These are phyloP conservation scores for Ascochyta viciae-villosae DNA, from an alignment of 2,329 filamentous ascomycete species.

Conservation along the genomic window DNA sequence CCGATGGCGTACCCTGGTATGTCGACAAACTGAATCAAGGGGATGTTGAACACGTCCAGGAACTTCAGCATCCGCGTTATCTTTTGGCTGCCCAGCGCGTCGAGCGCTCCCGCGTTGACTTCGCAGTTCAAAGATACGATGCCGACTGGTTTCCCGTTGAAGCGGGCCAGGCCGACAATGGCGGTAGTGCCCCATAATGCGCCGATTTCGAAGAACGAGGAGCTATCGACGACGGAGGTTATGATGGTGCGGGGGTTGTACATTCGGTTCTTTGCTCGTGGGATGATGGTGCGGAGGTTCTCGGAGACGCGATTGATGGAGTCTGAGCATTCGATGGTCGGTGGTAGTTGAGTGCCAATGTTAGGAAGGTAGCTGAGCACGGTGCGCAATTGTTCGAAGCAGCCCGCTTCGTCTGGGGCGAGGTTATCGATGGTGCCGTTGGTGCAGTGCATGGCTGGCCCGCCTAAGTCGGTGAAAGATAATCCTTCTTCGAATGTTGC, in stretches of 20 bases:
- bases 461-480: constrained; percentile 65
- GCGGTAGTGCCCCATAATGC: constrained; percentile 67
- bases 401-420: constrained; percentile 65
- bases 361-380: constrained; percentile 66
- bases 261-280: constrained; percentile 64
- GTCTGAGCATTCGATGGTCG: constrained; percentile 56
- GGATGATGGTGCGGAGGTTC: constrained; percentile 63
- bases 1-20: constrained; percentile 68
- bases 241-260: constrained; percentile 67
- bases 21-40: constrained; percentile 69
- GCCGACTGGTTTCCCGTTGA: constrained; percentile 65
- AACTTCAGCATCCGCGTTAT: constrained; percentile 67
- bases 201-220: constrained; percentile 70
- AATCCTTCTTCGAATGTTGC: constrained; percentile 71
- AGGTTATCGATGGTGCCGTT: constrained; percentile 73
- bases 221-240: constrained; percentile 61
- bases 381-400: constrained; percentile 66
- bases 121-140: constrained; percentile 68
- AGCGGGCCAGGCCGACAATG: constrained; percentile 66
- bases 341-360: constrained; percentile 63
- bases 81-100: constrained; percentile 67
- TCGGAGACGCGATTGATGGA: constrained; percentile 58
- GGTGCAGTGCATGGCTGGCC: constrained; percentile 66
- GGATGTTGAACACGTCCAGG: constrained; percentile 70
- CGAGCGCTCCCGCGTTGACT: constrained; percentile 65